Evolutionary conservation across 805 yeast species (phyloP).

Genomic region (Kluyveromyces dobzhanskii): DNA sequence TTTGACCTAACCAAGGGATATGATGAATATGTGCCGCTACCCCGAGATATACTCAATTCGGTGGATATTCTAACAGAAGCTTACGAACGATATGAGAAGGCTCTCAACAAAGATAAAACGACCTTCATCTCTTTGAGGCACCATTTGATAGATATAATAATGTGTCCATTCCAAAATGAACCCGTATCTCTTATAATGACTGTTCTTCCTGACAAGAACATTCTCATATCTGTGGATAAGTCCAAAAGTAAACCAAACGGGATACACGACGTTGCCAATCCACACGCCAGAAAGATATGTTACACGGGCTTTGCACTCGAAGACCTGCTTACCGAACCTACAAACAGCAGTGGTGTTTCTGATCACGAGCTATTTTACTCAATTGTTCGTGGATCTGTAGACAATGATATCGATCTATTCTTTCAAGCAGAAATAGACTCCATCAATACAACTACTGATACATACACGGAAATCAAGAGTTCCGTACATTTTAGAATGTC

Average conservation of each 20-base stretch:
- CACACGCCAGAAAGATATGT: conserved; percentile 12
- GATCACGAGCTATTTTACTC: conserved; percentile 14
- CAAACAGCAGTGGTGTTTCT: background rate
- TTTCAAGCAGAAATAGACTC: conserved; percentile 29
- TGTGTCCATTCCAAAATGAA: conserved; percentile 17
- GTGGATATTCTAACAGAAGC: background rate
- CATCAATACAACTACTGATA: conserved; percentile 12
- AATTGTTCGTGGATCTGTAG: conserved; percentile 18
- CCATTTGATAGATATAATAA: conserved; percentile 21
- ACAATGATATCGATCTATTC: conserved; percentile 14
- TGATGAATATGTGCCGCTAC: conserved; percentile 17
- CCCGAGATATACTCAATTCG: conserved; percentile 14
- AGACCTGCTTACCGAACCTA: conserved; percentile 13
- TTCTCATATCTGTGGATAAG: conserved; percentile 17
- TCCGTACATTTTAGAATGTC: conserved; percentile 16
- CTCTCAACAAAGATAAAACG: conserved; percentile 8
- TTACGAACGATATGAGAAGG: conserved; percentile 6
- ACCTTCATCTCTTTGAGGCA: conserved; percentile 25
- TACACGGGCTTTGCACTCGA: conserved; percentile 28
- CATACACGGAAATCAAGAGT: conserved; percentile 27
- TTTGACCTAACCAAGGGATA: conserved; percentile 16
- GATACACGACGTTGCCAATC: conserved; percentile 7
- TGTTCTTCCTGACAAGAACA: conserved; percentile 11
- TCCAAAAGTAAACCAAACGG: conserved; percentile 8
- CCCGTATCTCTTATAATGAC: conserved; percentile 12